Percentiles rank a stretch among this genome's conserved stretches.
Conservation (phyloP, 805 yeast genomes). For the Metschnikowia matae region DNA sequence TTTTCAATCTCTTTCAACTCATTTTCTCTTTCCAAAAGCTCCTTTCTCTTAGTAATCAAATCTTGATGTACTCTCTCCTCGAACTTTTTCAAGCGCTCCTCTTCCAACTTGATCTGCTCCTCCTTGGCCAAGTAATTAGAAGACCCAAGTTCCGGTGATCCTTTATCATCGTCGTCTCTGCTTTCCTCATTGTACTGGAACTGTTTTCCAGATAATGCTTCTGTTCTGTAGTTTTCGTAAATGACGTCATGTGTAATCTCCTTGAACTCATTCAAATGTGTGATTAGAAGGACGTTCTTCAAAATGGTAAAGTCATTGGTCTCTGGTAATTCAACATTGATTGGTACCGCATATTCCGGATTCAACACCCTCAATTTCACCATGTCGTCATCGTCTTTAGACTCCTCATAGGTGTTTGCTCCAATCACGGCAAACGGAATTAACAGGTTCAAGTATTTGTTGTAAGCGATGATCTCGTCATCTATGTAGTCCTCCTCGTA, state of each 20-base stretch:
- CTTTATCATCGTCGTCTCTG: constrained; percentile 7
- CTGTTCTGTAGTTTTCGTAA: constrained; percentile 88
- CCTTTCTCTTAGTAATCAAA: constrained; percentile 73
- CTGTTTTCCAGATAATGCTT: constrained; percentile 66
- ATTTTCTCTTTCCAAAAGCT: constrained; percentile 76
- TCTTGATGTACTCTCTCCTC: constrained; percentile 90
- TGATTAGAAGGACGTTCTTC: constrained; percentile 73
- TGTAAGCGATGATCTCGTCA: constrained; percentile 62
- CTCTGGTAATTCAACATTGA: constrained; percentile 67
- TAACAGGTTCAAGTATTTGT: constrained; percentile 58
- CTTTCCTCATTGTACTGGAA: constrained; percentile 31
- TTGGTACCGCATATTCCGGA: constrained; percentile 47
- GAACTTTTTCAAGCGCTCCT: constrained; percentile 78
- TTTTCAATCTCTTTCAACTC: constrained; percentile 81
- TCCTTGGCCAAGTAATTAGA: constrained; percentile 59
- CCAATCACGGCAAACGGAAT: constrained; percentile 69
- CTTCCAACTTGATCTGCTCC: constrained; percentile 85
- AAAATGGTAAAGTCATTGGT: constrained; percentile 76
- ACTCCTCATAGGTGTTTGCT: constrained; percentile 56
- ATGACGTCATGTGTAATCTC: constrained; percentile 83
- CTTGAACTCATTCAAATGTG: constrained; percentile 84
- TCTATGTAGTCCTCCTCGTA: constrained; percentile 47
- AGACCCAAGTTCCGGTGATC: constrained; percentile 11
- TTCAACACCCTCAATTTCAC: constrained; percentile 52
- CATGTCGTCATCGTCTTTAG: constrained; percentile 31